These are phyloP conservation scores for Ascochyta pisi DNA, from an alignment of 2,329 filamentous ascomycete species.

Conservation along the genomic window DNA sequence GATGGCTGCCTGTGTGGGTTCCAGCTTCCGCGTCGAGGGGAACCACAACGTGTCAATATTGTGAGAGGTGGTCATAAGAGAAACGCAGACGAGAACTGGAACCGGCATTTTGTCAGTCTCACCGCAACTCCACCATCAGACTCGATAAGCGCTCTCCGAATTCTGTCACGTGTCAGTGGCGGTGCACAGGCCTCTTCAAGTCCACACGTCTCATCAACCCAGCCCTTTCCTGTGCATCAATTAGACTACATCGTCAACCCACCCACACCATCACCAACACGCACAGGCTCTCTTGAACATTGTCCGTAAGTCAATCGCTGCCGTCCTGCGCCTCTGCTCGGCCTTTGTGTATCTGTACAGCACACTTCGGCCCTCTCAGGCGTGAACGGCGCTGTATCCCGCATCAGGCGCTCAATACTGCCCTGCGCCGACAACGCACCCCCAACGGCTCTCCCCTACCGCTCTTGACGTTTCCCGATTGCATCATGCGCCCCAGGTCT, in stretches of 20 bases:
- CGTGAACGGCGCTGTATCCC: slow-evolving; percentile 33
- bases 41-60: slow-evolving; percentile 45
- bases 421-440: slow-evolving; percentile 17
- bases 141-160: slow-evolving; percentile 34
- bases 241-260: slow-evolving; percentile 48
- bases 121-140: slow-evolving; percentile 25
- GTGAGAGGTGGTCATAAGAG: slow-evolving; percentile 24
- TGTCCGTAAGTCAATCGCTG: slow-evolving; percentile 42
- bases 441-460: slow-evolving; percentile 14
- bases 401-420: slow-evolving; percentile 37
- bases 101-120: slow-evolving; percentile 7
- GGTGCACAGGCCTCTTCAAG: slow-evolving; percentile 31
- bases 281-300: slow-evolving; percentile 46
- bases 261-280: slow-evolving; percentile 46
- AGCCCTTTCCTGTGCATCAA: slow-evolving; percentile 49
- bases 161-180: slow-evolving; percentile 42
- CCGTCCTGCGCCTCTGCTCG: slow-evolving; percentile 21
- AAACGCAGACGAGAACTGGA: slow-evolving; percentile 10
- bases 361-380: slow-evolving; percentile 28
- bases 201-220: slow-evolving; percentile 47
- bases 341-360: slow-evolving; percentile 23
- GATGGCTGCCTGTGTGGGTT: slow-evolving; percentile 39
- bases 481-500: slow-evolving; percentile 23
- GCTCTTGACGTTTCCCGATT: slow-evolving; percentile 17
- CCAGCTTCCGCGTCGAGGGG: slow-evolving; percentile 23